These are phyloP conservation scores for Pinus taeda DNA, from an alignment of 75 land plant species.

Conservation along the genomic window DNA sequence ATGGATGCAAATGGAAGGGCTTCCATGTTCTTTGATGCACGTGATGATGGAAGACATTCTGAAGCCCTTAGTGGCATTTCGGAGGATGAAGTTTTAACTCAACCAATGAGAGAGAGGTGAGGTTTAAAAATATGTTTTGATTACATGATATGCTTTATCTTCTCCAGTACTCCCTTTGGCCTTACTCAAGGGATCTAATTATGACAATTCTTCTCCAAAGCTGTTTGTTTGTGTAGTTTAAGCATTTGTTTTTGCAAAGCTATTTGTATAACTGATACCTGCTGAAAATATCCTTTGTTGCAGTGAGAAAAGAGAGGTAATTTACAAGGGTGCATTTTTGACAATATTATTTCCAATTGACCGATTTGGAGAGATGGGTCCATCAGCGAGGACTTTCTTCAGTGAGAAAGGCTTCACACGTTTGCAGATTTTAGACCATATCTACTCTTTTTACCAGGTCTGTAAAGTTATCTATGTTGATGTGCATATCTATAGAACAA, in stretches of 20 bases:
- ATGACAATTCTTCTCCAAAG: background rate
- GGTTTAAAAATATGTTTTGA: background rate
- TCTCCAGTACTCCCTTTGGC: background rate
- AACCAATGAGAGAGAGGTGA: constrained; percentile 78
- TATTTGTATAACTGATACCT: constrained; percentile 4
- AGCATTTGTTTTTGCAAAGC: background rate
- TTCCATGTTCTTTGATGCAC: constrained; percentile 36
- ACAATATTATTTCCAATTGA: constrained; percentile 87
- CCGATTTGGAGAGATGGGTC: constrained; percentile 90
- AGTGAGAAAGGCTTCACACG: constrained; percentile 80
- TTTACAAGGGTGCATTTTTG: constrained; percentile 74
- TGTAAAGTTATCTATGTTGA: background rate
- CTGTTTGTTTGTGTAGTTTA: background rate
- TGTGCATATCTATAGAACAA: background rate
- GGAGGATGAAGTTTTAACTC: constrained; percentile 47
- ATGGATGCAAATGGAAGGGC: constrained; percentile 27
- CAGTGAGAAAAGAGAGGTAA: constrained; percentile 81
- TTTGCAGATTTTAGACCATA: constrained; percentile 71
- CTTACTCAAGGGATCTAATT: background rate
- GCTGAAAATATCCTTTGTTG: constrained; percentile 9
- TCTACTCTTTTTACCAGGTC: constrained; percentile 94
- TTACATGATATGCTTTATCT: background rate
- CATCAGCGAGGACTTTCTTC: constrained; percentile 77
- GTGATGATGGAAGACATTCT: constrained; percentile 35
- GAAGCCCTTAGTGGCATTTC: constrained; percentile 24